Evolutionary conservation across 495 filamentous ascomycete species (phyloP), one percentile per base, ranked within the genome.

Genomic region (Cenococcum geophilum): DNA sequence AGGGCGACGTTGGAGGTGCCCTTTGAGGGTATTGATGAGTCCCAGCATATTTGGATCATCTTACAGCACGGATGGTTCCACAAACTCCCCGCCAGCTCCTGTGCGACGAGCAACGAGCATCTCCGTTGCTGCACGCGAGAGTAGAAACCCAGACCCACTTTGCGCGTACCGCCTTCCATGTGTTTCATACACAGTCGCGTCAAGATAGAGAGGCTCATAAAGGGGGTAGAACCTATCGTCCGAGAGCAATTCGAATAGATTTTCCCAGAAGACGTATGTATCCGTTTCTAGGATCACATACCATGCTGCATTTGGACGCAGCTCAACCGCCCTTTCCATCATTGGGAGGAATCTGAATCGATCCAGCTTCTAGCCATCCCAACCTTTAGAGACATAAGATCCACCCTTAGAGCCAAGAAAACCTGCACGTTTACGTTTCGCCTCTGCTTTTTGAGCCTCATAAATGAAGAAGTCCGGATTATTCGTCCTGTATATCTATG

Each of bases 391-490:
- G 27, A 60, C 58, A 6, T 32, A 32, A 32, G 27, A 32, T 22
- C 65, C 65, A 21, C 61, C 57, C 4, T 51, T 58, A 40, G 59
- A 57, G 27, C 27, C 27, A 32, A 32, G 27, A 6, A 32, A 32
- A 32, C 27, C 27, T 32, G 27, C 6, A 32, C 6, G 6, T 32
- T 32, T 32, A 32, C 27, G 27, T 32, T 6, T 2, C 27, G 27
- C 27, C 1, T 40, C 52, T 27, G 60, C 60, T 42, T 70, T 67
- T 49, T 71, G 77, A 5, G 62, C 62, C 35, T 70, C 58, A 51
- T 79, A 78, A 5, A 66, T 57, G 27, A 68, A 63, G 58, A 80
- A 80, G 52, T 80, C 79, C 3, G 74, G 67, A 23, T 69, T 75
- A 37, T 68, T 63, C 9, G 61, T 45, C 9, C 67, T 63, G 57